A percentile compares a stretch with the other conserved stretches of the same genome.
Conservation (phyloP, 225 moss, liverwort and hornwort species). For the Climacium dendroides region DNA sequence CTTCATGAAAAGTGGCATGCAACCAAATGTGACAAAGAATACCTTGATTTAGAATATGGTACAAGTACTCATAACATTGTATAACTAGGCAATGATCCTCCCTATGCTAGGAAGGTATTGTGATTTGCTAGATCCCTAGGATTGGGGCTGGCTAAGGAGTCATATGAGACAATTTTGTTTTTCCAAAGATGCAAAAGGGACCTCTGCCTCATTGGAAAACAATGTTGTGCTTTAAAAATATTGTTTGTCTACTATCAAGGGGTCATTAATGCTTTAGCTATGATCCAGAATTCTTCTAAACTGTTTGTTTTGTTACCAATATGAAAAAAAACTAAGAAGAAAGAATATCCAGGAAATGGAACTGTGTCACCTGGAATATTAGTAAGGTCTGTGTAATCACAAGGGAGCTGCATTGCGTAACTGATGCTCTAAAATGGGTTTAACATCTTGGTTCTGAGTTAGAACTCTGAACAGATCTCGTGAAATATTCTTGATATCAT, state of each 20-base stretch:
- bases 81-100: background rate
- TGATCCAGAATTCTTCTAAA: background rate
- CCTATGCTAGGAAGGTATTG: background rate
- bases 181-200: background rate
- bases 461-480: slow-evolving; percentile 42
- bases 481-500: slow-evolving; percentile 46
- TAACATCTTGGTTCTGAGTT: slow-evolving; percentile 28
- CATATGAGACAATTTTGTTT: background rate
- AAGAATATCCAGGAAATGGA: background rate
- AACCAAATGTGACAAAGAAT: background rate
- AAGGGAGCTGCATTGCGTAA: slow-evolving; percentile 17
- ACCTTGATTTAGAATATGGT: slow-evolving; percentile 2
- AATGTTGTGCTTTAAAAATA: background rate
- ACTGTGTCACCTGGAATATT: background rate
- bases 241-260: background rate
- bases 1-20: background rate
- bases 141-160: background rate
- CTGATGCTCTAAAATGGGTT: slow-evolving; percentile 31
- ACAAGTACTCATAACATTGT: background rate
- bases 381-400: background rate
- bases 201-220: background rate
- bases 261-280: background rate
- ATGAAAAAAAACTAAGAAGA: background rate
- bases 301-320: background rate
- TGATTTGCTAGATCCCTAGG: background rate